A percentile compares a stretch with the other conserved stretches of the same genome.
Conservation (phyloP, 495 filamentous ascomycete species). For the Xylaria cubensis region DNA sequence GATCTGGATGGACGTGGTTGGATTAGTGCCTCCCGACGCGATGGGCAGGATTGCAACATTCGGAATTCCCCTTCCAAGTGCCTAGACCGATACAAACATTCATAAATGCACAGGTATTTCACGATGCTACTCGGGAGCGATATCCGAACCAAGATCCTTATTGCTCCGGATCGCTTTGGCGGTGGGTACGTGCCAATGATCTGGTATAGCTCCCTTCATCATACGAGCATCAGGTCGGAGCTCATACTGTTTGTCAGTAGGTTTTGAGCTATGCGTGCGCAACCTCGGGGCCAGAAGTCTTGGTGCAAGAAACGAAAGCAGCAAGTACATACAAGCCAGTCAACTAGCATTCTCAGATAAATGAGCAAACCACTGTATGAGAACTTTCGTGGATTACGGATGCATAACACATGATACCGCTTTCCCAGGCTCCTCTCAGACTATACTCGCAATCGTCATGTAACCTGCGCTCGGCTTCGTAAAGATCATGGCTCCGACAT, state of each 20-base stretch:
- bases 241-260: constrained; percentile 9
- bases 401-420: background rate
- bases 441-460: background rate
- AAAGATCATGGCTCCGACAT: background rate
- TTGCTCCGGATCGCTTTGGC: background rate
- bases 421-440: background rate
- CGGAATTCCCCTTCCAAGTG: background rate
- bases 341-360: background rate
- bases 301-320: background rate
- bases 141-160: constrained; percentile 5
- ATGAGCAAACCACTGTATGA: background rate
- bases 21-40: background rate
- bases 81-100: background rate
- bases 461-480: background rate
- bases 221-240: constrained; percentile 15
- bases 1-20: background rate
- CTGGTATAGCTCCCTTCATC: background rate
- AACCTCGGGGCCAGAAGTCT: background rate
- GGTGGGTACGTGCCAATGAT: background rate
- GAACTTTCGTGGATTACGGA: background rate
- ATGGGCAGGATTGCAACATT: background rate
- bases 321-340: background rate
- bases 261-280: background rate
- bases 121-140: background rate
- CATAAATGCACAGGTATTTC: background rate